Conservation (phyloP, 345 rosid species). For the Syzygium grande region DNA sequence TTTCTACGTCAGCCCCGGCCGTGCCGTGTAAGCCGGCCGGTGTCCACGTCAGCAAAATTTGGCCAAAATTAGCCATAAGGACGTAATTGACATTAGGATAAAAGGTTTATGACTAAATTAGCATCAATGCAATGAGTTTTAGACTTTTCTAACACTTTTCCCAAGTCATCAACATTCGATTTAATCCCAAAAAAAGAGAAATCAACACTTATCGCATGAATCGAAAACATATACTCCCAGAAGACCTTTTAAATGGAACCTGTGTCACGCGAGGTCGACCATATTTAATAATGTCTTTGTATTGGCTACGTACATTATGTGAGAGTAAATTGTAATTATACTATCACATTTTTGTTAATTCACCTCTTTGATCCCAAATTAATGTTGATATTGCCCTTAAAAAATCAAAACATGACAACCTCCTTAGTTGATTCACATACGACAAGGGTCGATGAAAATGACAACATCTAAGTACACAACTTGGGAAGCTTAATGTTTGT, state of each 20-base stretch:
- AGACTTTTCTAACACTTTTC: no score
- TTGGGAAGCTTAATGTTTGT: no score
- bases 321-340: neutral
- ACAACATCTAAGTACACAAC: neutral
- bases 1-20: no score
- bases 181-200: neutral
- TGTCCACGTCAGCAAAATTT: no score
- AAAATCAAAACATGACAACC: neutral
- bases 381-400: neutral
- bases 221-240: neutral
- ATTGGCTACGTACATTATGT: neutral
- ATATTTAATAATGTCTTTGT: neutral
- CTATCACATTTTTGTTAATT: neutral
- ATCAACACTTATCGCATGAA: neutral
- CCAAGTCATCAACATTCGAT: neutral
- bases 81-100: no score
- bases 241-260: neutral
- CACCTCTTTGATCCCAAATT: neutral
- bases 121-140: no score
- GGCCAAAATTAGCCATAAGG: no score
- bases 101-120: no score
- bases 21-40: no score
- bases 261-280: neutral
- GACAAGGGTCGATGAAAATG: neutral
- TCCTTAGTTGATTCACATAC: no score